Evolutionary conservation across 345 rosid genomes (phyloP).

Genomic region (Gossypium raimondii): DNA sequence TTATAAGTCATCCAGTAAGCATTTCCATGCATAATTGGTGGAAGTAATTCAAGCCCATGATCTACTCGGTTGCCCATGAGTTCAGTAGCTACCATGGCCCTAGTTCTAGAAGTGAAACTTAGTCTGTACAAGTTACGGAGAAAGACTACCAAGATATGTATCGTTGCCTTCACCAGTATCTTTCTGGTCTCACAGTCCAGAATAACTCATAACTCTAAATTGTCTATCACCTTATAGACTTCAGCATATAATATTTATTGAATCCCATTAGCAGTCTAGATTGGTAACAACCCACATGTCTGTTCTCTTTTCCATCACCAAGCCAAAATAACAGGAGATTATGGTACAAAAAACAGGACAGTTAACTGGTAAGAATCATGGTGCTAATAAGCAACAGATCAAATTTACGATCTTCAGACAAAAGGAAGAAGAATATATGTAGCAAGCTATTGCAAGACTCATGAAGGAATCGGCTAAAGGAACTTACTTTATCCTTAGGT

Average conservation of each 20-base stretch:
- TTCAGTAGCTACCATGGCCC: background rate
- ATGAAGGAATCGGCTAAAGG: background rate
- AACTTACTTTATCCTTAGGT: constrained; percentile 76
- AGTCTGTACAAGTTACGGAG: background rate
- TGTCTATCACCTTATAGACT: background rate
- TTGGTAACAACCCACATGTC: background rate
- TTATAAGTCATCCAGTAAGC: background rate
- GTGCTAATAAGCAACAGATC: background rate
- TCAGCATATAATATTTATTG: background rate
- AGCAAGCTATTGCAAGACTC: too few relatives aligned
- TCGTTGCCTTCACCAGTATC: constrained; percentile 2
- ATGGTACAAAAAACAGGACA: background rate
- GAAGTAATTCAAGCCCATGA: background rate
- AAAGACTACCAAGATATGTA: background rate
- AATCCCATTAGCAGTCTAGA: background rate
- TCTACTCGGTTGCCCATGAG: background rate
- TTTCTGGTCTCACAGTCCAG: background rate
- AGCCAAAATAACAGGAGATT: background rate
- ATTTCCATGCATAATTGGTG: background rate
- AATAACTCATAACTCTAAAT: background rate
- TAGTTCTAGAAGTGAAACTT: background rate
- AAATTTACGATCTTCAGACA: too few relatives aligned
- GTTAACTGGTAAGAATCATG: background rate
- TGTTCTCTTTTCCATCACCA: background rate
- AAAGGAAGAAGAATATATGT: too few relatives aligned